These are phyloP conservation scores for Lipomyces kockii DNA, from an alignment of 805 yeast species.

Conservation along the genomic window DNA sequence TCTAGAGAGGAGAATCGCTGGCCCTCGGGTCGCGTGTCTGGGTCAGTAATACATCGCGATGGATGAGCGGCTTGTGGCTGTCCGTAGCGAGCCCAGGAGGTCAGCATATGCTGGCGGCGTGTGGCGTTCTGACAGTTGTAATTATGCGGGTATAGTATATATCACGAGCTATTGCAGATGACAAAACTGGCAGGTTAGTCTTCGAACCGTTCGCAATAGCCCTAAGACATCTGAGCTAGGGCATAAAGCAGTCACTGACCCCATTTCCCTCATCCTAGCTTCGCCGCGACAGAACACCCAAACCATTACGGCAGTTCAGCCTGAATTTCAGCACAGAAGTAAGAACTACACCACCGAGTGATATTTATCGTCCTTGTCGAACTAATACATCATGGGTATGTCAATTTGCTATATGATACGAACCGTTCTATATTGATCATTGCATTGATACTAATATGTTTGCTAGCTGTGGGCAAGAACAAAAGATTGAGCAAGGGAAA, in stretches of 20 bases:
- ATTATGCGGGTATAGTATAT: neutral
- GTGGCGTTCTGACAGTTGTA: neutral
- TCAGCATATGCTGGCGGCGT: neutral
- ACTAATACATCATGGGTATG: slow-evolving; percentile 35
- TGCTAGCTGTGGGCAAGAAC: slow-evolving; percentile 85
- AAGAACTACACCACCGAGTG: neutral
- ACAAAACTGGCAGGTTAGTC: neutral
- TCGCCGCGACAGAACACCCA: neutral
- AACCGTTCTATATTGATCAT: neutral
- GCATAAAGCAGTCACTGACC: neutral
- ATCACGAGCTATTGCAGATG: neutral
- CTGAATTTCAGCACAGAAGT: neutral
- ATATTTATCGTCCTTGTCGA: slow-evolving; percentile 18
- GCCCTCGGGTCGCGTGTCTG: neutral
- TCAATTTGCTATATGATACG: neutral
- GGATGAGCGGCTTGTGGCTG: neutral
- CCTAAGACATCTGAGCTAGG: neutral
- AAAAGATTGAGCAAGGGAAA: slow-evolving; percentile 83
- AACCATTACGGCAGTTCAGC: neutral
- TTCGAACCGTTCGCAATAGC: neutral
- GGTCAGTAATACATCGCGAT: neutral
- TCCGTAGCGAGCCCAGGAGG: neutral
- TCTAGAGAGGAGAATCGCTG: neutral
- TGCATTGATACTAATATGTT: slow-evolving; percentile 1
- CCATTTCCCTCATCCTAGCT: no score